Conservation (phyloP, 1,284 basidiomycete genomes). For the Leccinum angustisporum region DNA sequence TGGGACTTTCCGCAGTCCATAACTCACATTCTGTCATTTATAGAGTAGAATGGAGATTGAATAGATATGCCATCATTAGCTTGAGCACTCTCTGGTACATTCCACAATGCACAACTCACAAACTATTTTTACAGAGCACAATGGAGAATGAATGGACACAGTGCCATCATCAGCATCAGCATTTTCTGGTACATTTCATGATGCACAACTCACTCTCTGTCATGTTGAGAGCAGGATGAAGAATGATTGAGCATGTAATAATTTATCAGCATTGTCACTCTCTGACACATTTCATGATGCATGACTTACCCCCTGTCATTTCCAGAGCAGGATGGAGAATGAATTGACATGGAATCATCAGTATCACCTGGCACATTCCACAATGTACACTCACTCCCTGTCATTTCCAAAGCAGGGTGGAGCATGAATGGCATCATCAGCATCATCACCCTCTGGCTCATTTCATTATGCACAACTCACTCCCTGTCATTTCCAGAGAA, state of each 20-base stretch:
- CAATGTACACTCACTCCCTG: not conserved
- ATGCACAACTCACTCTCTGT: too few relatives aligned
- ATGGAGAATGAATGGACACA: too few relatives aligned
- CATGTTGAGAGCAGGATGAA: not conserved
- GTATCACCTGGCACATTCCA: not conserved
- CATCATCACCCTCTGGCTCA: not conserved
- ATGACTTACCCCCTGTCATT: not conserved
- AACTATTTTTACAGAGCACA: too few relatives aligned
- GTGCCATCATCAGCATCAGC: too few relatives aligned
- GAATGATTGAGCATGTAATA: not conserved
- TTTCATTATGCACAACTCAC: not conserved
- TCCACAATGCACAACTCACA: too few relatives aligned
- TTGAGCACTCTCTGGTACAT: too few relatives aligned
- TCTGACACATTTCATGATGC: not conserved
- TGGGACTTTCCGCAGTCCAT: too few relatives aligned
- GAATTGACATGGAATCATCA: not conserved
- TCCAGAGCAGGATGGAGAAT: not conserved
- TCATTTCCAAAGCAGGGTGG: not conserved
- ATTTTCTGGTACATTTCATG: too few relatives aligned
- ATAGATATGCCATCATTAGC: too few relatives aligned
- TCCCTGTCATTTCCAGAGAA: not conserved
- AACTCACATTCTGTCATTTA: too few relatives aligned
- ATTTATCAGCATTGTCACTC: not conserved
- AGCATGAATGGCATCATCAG: not conserved
- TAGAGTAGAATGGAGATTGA: too few relatives aligned